Evolutionary conservation across 202 grass and related monocot species (phyloP).

Genomic region (Panicum virgatum): DNA sequence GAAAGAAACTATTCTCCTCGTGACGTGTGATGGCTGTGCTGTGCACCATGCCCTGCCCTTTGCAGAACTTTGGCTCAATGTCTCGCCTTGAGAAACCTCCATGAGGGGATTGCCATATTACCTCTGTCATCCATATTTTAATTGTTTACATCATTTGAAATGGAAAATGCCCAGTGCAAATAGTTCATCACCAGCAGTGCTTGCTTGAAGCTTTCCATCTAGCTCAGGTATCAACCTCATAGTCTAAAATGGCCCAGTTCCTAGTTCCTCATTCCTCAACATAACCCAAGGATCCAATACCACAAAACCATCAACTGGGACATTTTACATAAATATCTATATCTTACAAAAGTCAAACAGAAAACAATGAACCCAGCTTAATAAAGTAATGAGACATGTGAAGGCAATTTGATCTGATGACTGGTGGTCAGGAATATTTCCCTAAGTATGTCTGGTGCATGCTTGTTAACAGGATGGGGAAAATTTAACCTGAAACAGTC

Average conservation of each 20-base stretch:
- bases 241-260: neutral
- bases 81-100: slow-evolving; percentile 25
- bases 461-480: neutral
- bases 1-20: slow-evolving; percentile 27
- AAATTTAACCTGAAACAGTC: neutral
- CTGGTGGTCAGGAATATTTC: slow-evolving; percentile 1
- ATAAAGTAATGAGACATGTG: neutral
- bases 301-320: slow-evolving; percentile 10
- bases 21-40: neutral
- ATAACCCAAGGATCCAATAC: neutral
- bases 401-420: neutral
- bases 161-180: neutral
- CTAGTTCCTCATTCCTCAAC: slow-evolving; percentile 1
- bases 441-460: neutral
- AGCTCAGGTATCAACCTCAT: slow-evolving; percentile 9
- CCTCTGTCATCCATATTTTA: slow-evolving; percentile 5
- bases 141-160: slow-evolving; percentile 1
- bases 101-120: slow-evolving; percentile 25
- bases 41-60: slow-evolving; percentile 14
- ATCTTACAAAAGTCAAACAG: neutral
- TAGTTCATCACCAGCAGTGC: neutral
- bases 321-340: neutral
- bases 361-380: neutral
- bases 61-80: slow-evolving; percentile 13
- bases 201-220: slow-evolving; percentile 28